Evolutionary conservation across 345 rosid species (phyloP).

Genomic region (Gynandropsis gynandra): DNA sequence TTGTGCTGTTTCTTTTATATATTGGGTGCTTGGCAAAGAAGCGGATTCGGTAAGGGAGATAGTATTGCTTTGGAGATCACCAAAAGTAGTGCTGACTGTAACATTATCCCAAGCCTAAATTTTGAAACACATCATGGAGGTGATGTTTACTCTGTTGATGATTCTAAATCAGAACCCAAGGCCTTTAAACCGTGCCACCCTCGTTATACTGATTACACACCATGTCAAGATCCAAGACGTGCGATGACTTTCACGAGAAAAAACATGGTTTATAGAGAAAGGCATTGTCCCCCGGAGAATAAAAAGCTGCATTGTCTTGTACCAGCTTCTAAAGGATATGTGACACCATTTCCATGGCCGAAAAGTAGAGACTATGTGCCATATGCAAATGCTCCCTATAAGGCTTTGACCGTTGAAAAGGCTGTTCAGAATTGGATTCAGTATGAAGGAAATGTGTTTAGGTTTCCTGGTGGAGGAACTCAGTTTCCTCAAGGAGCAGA

Average conservation of each 20-base stretch:
- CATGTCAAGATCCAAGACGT: slow-evolving; percentile 57
- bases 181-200: slow-evolving; percentile 40
- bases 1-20: slow-evolving; percentile 69
- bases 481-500: slow-evolving; percentile 66
- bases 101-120: slow-evolving; percentile 45
- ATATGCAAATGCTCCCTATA: slow-evolving; percentile 60
- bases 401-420: slow-evolving; percentile 67
- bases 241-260: slow-evolving; percentile 60
- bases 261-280: slow-evolving; percentile 54
- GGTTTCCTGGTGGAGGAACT: slow-evolving; percentile 72
- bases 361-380: slow-evolving; percentile 70
- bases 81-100: slow-evolving; percentile 58
- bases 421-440: slow-evolving; percentile 68
- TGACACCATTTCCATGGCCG: slow-evolving; percentile 66
- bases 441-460: slow-evolving; percentile 60
- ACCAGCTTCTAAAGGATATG: slow-evolving; percentile 64
- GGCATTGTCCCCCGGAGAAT: slow-evolving; percentile 53
- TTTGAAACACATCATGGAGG: slow-evolving; percentile 79
- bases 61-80: slow-evolving; percentile 66
- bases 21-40: slow-evolving; percentile 78
- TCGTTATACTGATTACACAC: slow-evolving; percentile 49
- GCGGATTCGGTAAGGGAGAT: slow-evolving; percentile 86
- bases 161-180: slow-evolving; percentile 18
- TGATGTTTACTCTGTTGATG: slow-evolving; percentile 24
- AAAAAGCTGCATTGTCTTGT: slow-evolving; percentile 51